Evolutionary conservation across 306 rosid species (phyloP).

Genomic region (Argentina anserina): DNA sequence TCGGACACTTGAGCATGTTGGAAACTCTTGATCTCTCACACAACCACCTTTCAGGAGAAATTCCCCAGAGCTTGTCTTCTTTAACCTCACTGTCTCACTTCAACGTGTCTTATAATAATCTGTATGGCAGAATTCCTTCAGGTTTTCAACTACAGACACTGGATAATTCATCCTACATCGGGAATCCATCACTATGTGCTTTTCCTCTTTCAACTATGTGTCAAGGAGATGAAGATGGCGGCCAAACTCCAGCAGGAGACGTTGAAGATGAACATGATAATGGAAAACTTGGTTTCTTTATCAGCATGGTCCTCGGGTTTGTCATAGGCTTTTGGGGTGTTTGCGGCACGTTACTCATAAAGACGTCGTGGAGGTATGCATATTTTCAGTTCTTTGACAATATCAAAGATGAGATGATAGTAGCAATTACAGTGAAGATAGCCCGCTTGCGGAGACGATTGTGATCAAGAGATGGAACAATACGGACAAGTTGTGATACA

Average conservation of each 20-base stretch:
- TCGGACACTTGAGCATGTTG: too few species aligned
- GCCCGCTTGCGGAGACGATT: neutral
- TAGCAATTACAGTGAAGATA: neutral
- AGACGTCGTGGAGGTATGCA: neutral
- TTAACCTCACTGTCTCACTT: neutral
- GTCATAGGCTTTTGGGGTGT: neutral
- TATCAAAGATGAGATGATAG: neutral
- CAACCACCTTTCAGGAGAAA: neutral
- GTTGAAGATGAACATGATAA: neutral
- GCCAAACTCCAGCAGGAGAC: neutral
- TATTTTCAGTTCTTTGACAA: neutral
- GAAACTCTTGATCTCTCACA: constrained; percentile 9
- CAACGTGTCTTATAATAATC: neutral
- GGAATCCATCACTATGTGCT: neutral
- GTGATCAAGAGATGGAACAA: too few species aligned
- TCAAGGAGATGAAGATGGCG: neutral
- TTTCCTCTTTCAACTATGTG: neutral
- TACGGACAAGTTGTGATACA: too few species aligned
- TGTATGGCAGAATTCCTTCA: neutral
- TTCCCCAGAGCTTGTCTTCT: neutral
- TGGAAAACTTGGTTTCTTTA: neutral
- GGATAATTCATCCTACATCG: neutral
- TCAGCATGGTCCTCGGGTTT: neutral
- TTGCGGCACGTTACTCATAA: neutral
- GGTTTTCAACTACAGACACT: neutral